Base-by-base conservation (phyloP, 1,139 yeast genomes). In the Kodamaea sp. region DNA sequence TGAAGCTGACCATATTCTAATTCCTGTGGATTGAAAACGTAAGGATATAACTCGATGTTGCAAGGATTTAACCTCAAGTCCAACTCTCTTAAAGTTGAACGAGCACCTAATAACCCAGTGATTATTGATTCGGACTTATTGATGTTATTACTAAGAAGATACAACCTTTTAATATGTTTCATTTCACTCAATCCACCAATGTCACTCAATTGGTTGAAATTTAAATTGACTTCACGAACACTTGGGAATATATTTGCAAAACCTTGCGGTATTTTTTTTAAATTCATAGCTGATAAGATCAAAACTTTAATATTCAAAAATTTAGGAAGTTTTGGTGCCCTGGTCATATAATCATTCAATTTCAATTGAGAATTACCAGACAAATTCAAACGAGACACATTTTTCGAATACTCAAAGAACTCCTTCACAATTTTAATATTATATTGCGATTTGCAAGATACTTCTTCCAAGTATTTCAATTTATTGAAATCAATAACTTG, bases 61-160 rank as follows among this genome's bases (percentile, higher is more conserved):
- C 76, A 49, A 7, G 79, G 73, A 47, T 79, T 79, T 41, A 76
- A 69, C 38, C 83, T 60, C 33, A 75, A 47, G 52, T 78, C 84
- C 12, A 78, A 51, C 8, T 65, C 57, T 40, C 55, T 62, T 41
- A 78, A 54, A 1, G 62, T 50, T 6, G 50, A 40, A 32, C 78
- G 55, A 1, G 64, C 53, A 0, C 58, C 61, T 7, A 58, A 49
- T 28, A 69, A 52, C 4, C 67, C 62, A 6, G 54, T 52, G n/a
- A 75, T 48, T 1, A 73, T 46, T 10, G 50, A 50, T 37, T 63
- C 68, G 12, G 71, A 54, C 30, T 58, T 62, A 8, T 48, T 43
- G 27, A 78, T 50, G 31, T 65, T 60, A 49, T 78, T 78, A 47
- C 79, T 73, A 15, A 78, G 63, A 39, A 76, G 43, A 40, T 62